phyloP scores from a whole-genome alignment of 2,329 filamentous ascomycete species.

The Daldinia sp. region DNA sequence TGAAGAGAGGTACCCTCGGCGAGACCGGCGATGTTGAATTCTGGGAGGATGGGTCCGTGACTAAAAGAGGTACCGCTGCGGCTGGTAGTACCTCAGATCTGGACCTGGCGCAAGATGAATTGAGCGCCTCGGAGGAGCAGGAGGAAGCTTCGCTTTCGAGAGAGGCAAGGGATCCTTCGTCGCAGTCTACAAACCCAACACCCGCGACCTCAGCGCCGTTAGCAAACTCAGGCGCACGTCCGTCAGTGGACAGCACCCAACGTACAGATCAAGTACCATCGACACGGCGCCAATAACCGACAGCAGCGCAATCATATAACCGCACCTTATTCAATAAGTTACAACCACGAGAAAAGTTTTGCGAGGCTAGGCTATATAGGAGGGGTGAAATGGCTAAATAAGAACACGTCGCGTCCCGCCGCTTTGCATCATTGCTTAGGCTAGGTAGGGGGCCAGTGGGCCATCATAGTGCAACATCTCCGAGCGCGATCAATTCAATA shows the following conservation, averaged over 20 bases:
- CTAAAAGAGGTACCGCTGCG: conserved; percentile 26
- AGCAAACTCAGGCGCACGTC: conserved; percentile 32
- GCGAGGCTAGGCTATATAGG: background rate
- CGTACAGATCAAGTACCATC: conserved; percentile 40
- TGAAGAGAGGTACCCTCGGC: conserved; percentile 78
- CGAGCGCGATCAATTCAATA: background rate
- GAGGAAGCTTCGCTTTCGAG: conserved; percentile 24
- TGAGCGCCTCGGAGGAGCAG: background rate
- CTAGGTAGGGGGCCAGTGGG: background rate
- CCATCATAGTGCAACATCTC: background rate
- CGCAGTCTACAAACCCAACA: conserved; percentile 32
- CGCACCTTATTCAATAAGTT: too few species aligned
- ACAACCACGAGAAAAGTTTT: background rate
- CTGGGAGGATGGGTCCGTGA: conserved; percentile 79
- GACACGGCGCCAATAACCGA: conserved; percentile 45
- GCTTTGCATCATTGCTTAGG: background rate
- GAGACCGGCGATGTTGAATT: conserved; percentile 91
- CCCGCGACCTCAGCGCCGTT: conserved; percentile 25
- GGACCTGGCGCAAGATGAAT: background rate
- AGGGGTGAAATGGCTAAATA: background rate
- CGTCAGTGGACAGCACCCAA: conserved; percentile 31
- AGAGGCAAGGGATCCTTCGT: conserved; percentile 37
- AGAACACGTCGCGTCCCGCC: background rate
- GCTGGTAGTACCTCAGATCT: background rate
- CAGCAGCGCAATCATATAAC: background rate